phyloP scores from a whole-genome alignment of 257 asterid genomes.

The Pogostemon cablin region DNA sequence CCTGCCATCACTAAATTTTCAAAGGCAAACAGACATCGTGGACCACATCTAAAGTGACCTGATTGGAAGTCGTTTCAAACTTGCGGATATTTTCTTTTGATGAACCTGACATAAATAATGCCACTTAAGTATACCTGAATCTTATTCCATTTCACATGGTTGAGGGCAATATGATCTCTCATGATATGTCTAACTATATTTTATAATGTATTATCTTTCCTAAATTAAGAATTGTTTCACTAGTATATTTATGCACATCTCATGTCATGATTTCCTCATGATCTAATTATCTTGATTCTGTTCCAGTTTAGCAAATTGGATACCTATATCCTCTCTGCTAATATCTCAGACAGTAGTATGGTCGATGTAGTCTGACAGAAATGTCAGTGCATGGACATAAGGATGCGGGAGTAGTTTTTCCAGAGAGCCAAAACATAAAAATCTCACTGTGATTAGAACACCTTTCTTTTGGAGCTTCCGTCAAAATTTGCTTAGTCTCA shows the following conservation, averaged over 20 bases:
- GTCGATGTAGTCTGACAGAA: constrained; percentile 18
- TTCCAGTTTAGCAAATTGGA: constrained; percentile 17
- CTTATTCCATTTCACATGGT: constrained; percentile 7
- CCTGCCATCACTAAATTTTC: constrained; percentile 17
- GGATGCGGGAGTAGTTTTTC: constrained; percentile 21
- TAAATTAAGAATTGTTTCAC: constrained; percentile 16
- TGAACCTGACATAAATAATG: constrained; percentile 1
- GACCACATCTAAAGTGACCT: constrained; percentile 15
- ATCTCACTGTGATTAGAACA: constrained; percentile 49
- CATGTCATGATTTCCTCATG: constrained; percentile 14
- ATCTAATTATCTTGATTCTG: constrained; percentile 21
- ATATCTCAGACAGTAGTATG: constrained; percentile 13
- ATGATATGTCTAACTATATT: constrained; percentile 1
- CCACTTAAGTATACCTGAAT: constrained; percentile 18
- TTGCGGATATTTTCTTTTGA: constrained; percentile 7
- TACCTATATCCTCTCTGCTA: constrained; percentile 26
- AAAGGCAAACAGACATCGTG: constrained; percentile 4
- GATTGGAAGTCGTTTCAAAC: constrained; percentile 4
- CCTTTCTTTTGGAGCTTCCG: constrained; percentile 69
- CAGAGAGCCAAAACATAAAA: constrained; percentile 34
- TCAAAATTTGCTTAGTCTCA: constrained; percentile 51
- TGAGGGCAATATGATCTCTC: neutral
- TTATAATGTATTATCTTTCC: neutral
- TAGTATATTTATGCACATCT: constrained; percentile 7
- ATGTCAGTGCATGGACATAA: constrained; percentile 18